Evolutionary conservation across 371 early-diverging fungal genomes (phyloP).

Genomic region (Saksenaea vasiformis): DNA sequence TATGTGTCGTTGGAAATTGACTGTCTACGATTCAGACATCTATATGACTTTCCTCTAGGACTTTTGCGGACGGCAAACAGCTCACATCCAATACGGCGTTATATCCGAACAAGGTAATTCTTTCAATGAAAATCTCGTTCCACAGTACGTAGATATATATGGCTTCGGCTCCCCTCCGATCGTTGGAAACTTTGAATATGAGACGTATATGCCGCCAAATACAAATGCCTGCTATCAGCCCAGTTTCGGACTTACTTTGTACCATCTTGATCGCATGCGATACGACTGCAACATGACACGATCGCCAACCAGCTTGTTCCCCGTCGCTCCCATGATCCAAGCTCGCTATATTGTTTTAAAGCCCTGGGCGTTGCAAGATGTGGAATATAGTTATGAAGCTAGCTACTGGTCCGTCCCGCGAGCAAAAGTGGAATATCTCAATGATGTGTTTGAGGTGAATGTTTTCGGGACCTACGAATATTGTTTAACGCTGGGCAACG

Average conservation of each 20-base stretch:
- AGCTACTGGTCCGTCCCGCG: constrained; percentile 6
- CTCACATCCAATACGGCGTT: neutral
- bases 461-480: neutral
- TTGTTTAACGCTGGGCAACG: neutral
- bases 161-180: neutral
- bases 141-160: neutral
- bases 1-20: neutral
- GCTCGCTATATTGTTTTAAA: constrained; percentile 3
- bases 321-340: neutral
- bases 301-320: neutral
- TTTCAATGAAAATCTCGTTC: neutral
- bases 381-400: neutral
- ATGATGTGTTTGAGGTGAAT: constrained; percentile 10
- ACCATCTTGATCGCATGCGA: neutral
- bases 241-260: neutral
- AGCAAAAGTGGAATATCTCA: constrained; percentile 1
- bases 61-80: neutral
- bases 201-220: neutral
- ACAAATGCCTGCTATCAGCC: neutral
- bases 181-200: neutral
- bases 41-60: neutral
- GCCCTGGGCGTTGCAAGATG: constrained; percentile 6
- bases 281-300: neutral
- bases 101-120: neutral
- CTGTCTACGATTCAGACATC: neutral